These are phyloP conservation scores for Solidago caesia DNA, from an alignment of 129 eudicot species.

Conservation along the genomic window DNA sequence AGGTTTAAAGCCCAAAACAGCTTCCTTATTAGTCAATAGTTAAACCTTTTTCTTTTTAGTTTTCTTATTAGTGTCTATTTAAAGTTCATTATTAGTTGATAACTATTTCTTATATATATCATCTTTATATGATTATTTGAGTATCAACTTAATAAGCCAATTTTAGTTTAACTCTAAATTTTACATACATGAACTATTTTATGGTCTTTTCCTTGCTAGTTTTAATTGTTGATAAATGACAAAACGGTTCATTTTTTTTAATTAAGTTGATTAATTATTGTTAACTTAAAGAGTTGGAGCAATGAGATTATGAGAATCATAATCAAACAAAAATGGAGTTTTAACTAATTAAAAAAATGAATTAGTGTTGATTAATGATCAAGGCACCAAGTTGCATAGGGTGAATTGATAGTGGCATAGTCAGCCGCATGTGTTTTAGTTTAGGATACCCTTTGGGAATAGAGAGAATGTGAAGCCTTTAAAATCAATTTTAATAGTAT, in stretches of 20 bases:
- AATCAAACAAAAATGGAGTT: background rate
- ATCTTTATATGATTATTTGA: too few relatives aligned
- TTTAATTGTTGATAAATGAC: background rate
- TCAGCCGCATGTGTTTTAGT: constrained; percentile 22
- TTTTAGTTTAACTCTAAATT: too few relatives aligned
- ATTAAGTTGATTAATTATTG: background rate
- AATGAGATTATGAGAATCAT: background rate
- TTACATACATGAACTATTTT: too few relatives aligned
- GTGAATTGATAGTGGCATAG: constrained; percentile 19
- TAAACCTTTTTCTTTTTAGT: too few relatives aligned
- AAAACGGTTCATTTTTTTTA: background rate
- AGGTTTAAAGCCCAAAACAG: too few relatives aligned
- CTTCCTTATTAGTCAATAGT: too few relatives aligned
- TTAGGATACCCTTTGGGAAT: constrained; percentile 17
- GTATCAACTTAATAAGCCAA: too few relatives aligned
- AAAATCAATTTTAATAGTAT: background rate
- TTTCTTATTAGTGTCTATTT: too few relatives aligned
- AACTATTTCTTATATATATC: too few relatives aligned
- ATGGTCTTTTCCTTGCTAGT: background rate
- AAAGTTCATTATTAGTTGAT: too few relatives aligned
- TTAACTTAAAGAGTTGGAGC: background rate
- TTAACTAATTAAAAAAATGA: background rate
- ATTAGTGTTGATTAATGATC: background rate
- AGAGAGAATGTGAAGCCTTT: background rate
- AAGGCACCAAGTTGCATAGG: background rate